A percentile compares a stretch with the other conserved stretches of the same genome.
phyloP scores from a whole-genome alignment of 139 green algal genomes.

The Chlorella sorokiniana region DNA sequence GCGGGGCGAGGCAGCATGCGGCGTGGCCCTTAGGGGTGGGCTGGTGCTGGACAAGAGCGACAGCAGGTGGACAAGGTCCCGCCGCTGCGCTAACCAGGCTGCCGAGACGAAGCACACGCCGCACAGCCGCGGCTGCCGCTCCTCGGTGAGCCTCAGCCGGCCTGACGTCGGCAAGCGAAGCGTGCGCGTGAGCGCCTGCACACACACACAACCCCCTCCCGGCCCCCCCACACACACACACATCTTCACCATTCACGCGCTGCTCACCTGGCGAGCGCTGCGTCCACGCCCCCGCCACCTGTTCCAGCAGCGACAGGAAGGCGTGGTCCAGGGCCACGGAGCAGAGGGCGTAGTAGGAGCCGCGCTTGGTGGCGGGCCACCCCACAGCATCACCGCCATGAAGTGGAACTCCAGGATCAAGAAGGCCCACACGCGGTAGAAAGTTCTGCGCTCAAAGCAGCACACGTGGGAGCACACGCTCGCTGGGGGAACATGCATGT shows the following conservation, averaged over 20 bases:
- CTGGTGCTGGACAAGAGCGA: too few species aligned
- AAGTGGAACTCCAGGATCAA: slow-evolving; percentile 67
- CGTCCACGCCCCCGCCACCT: slow-evolving; percentile 50
- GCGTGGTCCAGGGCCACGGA: slow-evolving; percentile 42
- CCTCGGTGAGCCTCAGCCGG: too few species aligned
- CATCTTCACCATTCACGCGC: too few species aligned
- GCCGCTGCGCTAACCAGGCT: not conserved
- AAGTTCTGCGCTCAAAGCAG: slow-evolving; percentile 47
- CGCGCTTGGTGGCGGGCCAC: slow-evolving; percentile 3
- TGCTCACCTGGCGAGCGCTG: slow-evolving; percentile 33
- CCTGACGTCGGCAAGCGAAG: too few species aligned
- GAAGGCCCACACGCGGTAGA: slow-evolving; percentile 67
- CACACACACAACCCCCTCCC: not conserved
- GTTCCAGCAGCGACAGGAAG: slow-evolving; percentile 34
- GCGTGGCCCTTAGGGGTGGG: too few species aligned
- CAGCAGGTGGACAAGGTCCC: too few species aligned
- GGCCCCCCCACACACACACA: not conserved
- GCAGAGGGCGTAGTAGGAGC: slow-evolving; percentile 32
- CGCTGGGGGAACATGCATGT: not conserved
- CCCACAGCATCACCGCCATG: slow-evolving; percentile 52
- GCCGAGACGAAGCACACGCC: not conserved
- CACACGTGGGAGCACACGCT: not conserved
- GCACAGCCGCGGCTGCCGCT: not conserved
- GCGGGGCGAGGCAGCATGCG: too few species aligned
- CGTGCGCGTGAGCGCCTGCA: not conserved